Conservation (phyloP, 305 asterid species). For the Fraxinus albicans region DNA sequence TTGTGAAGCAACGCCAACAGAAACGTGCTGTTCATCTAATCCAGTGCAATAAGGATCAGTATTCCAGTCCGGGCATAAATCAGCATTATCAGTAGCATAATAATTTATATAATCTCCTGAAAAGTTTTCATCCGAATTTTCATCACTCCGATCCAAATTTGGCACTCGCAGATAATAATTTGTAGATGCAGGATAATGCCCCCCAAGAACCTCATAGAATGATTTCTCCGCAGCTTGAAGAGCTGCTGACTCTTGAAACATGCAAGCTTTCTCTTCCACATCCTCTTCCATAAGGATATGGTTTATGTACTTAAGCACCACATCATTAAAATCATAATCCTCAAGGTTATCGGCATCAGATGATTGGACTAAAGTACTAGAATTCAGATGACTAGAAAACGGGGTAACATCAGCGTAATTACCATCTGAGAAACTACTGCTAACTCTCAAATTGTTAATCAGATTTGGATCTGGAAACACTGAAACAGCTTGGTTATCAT, state of each 20-base stretch:
- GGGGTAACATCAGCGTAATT: slow-evolving; percentile 20
- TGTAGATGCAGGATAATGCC: slow-evolving; percentile 39
- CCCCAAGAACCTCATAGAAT: slow-evolving; percentile 64
- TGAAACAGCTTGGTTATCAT: slow-evolving; percentile 28
- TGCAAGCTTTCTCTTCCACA: slow-evolving; percentile 63
- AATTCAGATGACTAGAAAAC: slow-evolving; percentile 24
- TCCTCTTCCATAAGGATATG: slow-evolving; percentile 85
- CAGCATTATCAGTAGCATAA: slow-evolving; percentile 19
- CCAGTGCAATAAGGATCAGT: slow-evolving; percentile 22
- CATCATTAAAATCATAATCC: slow-evolving; percentile 78
- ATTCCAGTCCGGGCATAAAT: slow-evolving; percentile 45
- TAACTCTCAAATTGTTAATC: slow-evolving; percentile 27
- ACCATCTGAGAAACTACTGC: slow-evolving; percentile 17
- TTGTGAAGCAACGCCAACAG: slow-evolving; percentile 25
- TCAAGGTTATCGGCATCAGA: slow-evolving; percentile 44
- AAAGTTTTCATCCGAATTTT: slow-evolving; percentile 22
- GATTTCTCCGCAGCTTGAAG: slow-evolving; percentile 82
- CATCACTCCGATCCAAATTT: slow-evolving; percentile 19
- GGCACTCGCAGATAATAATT: slow-evolving; percentile 30
- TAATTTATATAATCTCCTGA: slow-evolving; percentile 23
- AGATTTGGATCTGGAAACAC: slow-evolving; percentile 29
- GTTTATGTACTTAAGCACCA: slow-evolving; percentile 60
- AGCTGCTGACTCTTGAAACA: slow-evolving; percentile 72
- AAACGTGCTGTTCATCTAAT: slow-evolving; percentile 16
- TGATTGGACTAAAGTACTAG: slow-evolving; percentile 27